phyloP scores from a whole-genome alignment of 2,329 filamentous ascomycete species.

The Dothiorella sarmentorum region DNA sequence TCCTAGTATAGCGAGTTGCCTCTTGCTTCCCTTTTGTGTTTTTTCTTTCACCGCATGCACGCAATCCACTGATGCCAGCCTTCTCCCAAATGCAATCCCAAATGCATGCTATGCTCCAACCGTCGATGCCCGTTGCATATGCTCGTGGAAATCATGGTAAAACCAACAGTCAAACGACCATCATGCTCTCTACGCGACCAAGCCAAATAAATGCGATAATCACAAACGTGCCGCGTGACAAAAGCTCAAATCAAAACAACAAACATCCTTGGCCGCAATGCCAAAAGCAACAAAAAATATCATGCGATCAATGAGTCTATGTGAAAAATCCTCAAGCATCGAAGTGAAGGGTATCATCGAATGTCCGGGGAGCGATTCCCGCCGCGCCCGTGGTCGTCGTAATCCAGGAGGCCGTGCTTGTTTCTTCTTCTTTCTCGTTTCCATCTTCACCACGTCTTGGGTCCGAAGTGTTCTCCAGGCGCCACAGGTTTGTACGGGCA shows the following conservation, averaged over 20 bases:
- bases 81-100: neutral
- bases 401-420: neutral
- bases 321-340: neutral
- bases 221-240: neutral
- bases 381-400: neutral
- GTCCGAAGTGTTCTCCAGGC: conserved; percentile 34
- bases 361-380: neutral
- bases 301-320: conserved; percentile 12
- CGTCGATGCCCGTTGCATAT: neutral
- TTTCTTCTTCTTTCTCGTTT: neutral
- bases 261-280: neutral
- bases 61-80: neutral
- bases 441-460: conserved; percentile 27
- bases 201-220: neutral
- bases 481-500: conserved; percentile 65
- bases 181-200: neutral
- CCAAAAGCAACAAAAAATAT: neutral
- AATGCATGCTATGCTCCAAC: neutral
- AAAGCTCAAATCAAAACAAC: neutral
- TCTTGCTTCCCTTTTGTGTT: neutral
- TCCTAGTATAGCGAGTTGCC: neutral
- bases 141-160: neutral
- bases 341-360: conserved; percentile 9
- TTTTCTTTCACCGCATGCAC: too few relatives aligned
- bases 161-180: neutral